Evolutionary conservation across 1,284 basidiomycete species (phyloP).

Genomic region (Apiotrichum mycotoxinovorans): DNA sequence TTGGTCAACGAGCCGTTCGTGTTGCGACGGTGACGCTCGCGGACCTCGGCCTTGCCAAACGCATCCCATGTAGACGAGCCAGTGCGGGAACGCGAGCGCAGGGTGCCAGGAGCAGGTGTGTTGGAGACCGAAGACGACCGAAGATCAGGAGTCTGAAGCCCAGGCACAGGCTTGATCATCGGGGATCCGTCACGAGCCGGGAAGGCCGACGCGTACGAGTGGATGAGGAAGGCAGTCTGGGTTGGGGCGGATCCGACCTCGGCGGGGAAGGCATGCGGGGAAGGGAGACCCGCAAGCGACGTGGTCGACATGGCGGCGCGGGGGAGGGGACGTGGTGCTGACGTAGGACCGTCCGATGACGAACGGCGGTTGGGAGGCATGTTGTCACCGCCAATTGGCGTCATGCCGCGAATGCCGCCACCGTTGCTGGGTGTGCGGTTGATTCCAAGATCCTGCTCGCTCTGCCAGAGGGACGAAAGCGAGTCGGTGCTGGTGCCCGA

Average conservation of each 20-base stretch:
- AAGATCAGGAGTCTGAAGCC: constrained; percentile 1
- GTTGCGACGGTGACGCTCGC: constrained; percentile 9
- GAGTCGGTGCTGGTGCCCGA: constrained; percentile 27
- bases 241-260: constrained; percentile 39
- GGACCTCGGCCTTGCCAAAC: constrained; percentile 35
- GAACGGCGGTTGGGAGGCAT: constrained; percentile 7
- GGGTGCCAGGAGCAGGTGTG: background rate
- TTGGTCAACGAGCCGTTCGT: constrained; percentile 4
- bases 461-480: constrained; percentile 30
- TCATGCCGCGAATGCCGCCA: constrained; percentile 30
- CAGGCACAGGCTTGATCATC: constrained; percentile 8
- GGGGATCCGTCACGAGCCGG: constrained; percentile 25
- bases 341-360: constrained; percentile 21
- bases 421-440: constrained; percentile 21
- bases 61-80: constrained; percentile 37
- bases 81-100: constrained; percentile 23
- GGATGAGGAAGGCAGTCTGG: constrained; percentile 34
- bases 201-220: constrained; percentile 40
- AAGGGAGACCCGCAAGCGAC: constrained; percentile 27
- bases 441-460: constrained; percentile 18
- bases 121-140: constrained; percentile 1
- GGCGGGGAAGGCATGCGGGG: constrained; percentile 21
- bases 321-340: constrained; percentile 14
- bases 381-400: constrained; percentile 16
- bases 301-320: constrained; percentile 39